A percentile compares a stretch with the other conserved stretches of the same genome.
phyloP scores from a whole-genome alignment of 805 yeast genomes.

The Wickerhamomyces strasburgensis region DNA sequence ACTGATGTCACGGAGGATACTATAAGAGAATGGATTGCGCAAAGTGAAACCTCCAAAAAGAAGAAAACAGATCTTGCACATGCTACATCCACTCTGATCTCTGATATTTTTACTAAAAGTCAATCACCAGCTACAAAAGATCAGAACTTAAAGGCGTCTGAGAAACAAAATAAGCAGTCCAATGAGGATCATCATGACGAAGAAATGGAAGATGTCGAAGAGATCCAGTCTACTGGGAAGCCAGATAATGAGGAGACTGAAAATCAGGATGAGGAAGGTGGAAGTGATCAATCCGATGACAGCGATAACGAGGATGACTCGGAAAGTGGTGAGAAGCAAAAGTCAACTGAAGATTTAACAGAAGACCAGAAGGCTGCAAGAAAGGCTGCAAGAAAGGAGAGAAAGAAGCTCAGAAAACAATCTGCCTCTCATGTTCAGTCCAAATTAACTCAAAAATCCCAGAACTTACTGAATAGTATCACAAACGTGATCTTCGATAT shows the following conservation, averaged over 20 bases:
- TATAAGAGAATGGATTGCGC: slow-evolving; percentile 13
- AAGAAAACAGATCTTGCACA: too few relatives aligned
- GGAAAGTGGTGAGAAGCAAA: not conserved
- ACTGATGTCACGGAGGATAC: slow-evolving; percentile 13
- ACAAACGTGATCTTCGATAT: slow-evolving; percentile 9
- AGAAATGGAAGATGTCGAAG: slow-evolving; percentile 1
- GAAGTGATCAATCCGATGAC: not conserved
- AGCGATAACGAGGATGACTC: not conserved
- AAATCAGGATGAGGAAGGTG: too few relatives aligned
- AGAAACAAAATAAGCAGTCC: too few relatives aligned
- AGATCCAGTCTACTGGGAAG: too few relatives aligned
- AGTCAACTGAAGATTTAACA: not conserved
- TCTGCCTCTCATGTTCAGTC: slow-evolving; percentile 5
- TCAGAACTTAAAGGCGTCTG: too few relatives aligned
- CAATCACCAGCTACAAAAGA: too few relatives aligned
- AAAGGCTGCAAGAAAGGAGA: slow-evolving; percentile 1
- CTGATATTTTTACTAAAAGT: too few relatives aligned
- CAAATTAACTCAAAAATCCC: slow-evolving; percentile 5
- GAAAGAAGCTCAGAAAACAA: not conserved
- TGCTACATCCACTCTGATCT: too few relatives aligned
- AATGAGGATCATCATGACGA: not conserved
- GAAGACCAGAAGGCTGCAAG: slow-evolving; percentile 1
- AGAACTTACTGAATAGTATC: slow-evolving; percentile 7
- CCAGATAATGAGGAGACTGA: too few relatives aligned
- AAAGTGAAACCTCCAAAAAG: too few relatives aligned